Evolutionary conservation across 202 grass and related monocot genomes (phyloP).

Genomic region (Musa balbisiana): DNA sequence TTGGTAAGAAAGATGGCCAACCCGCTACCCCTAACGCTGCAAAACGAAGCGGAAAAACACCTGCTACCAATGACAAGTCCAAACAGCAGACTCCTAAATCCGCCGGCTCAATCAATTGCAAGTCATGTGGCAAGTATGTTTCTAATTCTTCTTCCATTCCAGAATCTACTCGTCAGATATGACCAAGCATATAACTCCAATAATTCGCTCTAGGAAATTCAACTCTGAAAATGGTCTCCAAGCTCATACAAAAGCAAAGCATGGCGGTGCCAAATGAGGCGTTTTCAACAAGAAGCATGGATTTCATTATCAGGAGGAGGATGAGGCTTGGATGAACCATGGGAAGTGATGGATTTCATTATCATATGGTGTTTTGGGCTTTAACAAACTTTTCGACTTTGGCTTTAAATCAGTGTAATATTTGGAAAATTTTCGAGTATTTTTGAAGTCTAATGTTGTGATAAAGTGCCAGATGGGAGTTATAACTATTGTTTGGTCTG

Average conservation of each 20-base stretch:
- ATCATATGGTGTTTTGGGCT: no score
- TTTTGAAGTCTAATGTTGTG: no score
- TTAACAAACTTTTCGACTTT: no score
- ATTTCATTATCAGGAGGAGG: fast-evolving
- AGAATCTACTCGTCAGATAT: neutral
- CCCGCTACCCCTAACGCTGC: slow-evolving; percentile 50
- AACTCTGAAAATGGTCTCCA: slow-evolving; percentile 32
- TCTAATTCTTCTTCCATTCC: neutral
- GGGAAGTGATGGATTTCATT: no score
- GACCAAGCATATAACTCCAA: no score
- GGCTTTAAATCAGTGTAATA: no score
- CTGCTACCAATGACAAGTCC: slow-evolving; percentile 17
- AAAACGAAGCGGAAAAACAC: slow-evolving; percentile 31
- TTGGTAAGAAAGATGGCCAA: slow-evolving; percentile 42
- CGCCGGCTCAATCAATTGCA: slow-evolving; percentile 40
- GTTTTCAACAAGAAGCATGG: no score
- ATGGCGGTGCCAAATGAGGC: slow-evolving; percentile 20
- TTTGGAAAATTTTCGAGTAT: no score
- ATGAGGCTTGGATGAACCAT: no score
- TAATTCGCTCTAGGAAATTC: slow-evolving; percentile 39
- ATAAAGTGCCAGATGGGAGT: no score
- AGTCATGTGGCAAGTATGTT: slow-evolving; percentile 59
- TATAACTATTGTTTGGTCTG: no score
- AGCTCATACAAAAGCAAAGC: slow-evolving; percentile 62
- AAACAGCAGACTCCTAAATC: slow-evolving; percentile 46